phyloP scores from a whole-genome alignment of 2,329 filamentous ascomycete genomes.

The Botrytis aclada region DNA sequence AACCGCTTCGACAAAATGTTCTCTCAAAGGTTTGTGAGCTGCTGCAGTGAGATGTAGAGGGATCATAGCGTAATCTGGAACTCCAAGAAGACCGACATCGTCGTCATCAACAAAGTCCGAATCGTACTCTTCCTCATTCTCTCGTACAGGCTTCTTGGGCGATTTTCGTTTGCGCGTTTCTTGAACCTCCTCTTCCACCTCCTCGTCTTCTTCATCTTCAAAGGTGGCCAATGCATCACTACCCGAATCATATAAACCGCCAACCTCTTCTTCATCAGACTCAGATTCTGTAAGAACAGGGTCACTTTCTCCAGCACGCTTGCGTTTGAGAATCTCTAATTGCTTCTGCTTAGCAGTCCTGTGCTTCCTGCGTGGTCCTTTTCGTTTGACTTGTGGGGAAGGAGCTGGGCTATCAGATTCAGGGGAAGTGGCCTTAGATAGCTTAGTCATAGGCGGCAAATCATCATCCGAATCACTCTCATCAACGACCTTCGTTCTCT shows the following conservation, averaged over 20 bases:
- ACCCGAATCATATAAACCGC: slow-evolving; percentile 23
- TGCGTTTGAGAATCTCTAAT: slow-evolving; percentile 42
- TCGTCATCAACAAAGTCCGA: slow-evolving; percentile 59
- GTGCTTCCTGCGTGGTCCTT: slow-evolving; percentile 27
- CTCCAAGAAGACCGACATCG: slow-evolving; percentile 55
- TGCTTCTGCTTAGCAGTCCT: slow-evolving; percentile 43
- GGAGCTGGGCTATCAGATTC: slow-evolving; percentile 25
- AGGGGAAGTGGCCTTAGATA: slow-evolving; percentile 17
- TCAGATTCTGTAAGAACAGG: slow-evolving; percentile 41
- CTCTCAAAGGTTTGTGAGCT: slow-evolving; percentile 63
- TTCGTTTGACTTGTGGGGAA: slow-evolving; percentile 13
- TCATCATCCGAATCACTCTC: slow-evolving; percentile 16
- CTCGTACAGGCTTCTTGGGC: slow-evolving; percentile 11
- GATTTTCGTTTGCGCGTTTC: slow-evolving; percentile 13
- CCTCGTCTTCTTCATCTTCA: slow-evolving; percentile 43
- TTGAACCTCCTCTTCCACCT: slow-evolving; percentile 20
- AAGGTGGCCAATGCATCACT: slow-evolving; percentile 47
- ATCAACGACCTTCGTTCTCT: slow-evolving; percentile 2
- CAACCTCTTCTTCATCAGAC: slow-evolving; percentile 29
- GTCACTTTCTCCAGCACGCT: slow-evolving; percentile 42
- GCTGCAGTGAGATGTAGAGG: slow-evolving; percentile 68
- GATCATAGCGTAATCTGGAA: slow-evolving; percentile 49
- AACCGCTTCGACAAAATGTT: slow-evolving; percentile 70
- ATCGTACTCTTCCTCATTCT: slow-evolving; percentile 30
- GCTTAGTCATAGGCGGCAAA: slow-evolving; percentile 1